Base-by-base conservation (phyloP, 139 green algal species). In the Coelastrella sp. region DNA sequence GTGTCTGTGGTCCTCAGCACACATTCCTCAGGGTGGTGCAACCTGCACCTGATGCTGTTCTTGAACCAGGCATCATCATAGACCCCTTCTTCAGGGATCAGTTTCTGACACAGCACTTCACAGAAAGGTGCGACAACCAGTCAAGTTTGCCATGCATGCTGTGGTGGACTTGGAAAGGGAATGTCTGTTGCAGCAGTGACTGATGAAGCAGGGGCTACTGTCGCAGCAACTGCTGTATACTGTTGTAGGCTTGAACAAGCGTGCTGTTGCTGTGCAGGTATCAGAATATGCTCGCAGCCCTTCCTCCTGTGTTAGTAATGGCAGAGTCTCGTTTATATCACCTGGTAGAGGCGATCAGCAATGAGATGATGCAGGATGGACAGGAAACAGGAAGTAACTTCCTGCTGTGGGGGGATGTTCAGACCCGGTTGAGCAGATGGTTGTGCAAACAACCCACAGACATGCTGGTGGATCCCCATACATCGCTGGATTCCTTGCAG, bases 31-130 rank as follows among this genome's bases (percentile, higher is more conserved):
- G 64, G 5, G 64, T 53, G 8, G 13, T 40, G 25, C 66, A 86
- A 69, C 80, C 80, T 32, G 80, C 9, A 23, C 32, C 34, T 41
- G 77, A 25, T 48, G 64, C 57, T 21, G 30, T 17, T 34, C 4
- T 30, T 7, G 11, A 4, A 5, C 41, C 60, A 5, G 23, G 45
- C 7, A 25, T 86, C 4, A 11, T 86, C 21, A 67, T 85, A 21
- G 80, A 86, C 37, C 80, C 80, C 6, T 37, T 30, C 66, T 86
- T 86, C 80, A 38, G 45, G 32, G 80, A 79, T 17, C 64, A 69
- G 66, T 86, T 86, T 43, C 23, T 57, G 19, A 69, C 79, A 32
- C 43, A 45, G 2, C 59, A 74, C 43, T 7, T 43, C 4, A 76
- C 78, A 35, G 62, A 62, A 34, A 76, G 78, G 78, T 84, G 34